Evolutionary conservation across 2,329 filamentous ascomycete genomes (phyloP), one percentile per base, ranked within the genome.

Genomic region (Chaetomium strumarium): DNA sequence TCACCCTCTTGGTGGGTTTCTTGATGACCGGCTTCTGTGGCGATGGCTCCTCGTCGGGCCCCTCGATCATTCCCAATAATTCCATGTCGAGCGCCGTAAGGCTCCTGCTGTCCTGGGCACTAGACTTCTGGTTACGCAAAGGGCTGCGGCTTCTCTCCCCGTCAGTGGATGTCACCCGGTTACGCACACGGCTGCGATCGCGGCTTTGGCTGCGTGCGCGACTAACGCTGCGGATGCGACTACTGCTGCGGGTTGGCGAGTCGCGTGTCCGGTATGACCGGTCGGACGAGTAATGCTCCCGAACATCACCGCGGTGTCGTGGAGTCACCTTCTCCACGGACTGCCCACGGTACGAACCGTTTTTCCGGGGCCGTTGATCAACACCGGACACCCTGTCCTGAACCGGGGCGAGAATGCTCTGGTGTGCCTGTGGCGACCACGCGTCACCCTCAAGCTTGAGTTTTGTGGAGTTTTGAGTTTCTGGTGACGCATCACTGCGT

Each of bases 321-420:
- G 40, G 11, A 2, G 39, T 37, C 11, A 12, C 14, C 51, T 46
- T 59, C 6, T 63, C 61, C 3, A 52, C 49, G 3, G 63, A 62
- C 16, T 63, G 57, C 16, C 60, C 61, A 31, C 64, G 64, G 8
- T 64, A 59, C 47, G 65, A 66, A 29, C 64, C 64, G 33, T 62
- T 65, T 34, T 66, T 63, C n/a, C n/a, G n/a, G 17, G 64, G 59
- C 3, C 59, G 60, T 39, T 50, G 46, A 31, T 60, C 58, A 1
- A 49, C 30, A 20, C 49, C 53, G 4, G 52, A 47, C 14, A 36
- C 49, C 13, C 59, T 51, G 14, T 59, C 58, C 2, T 61, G 58
- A n/a, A n/a, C 16, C 57, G 38, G 1, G 50, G 40, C 46, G 7
- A 24, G 13, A 24, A 24, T 52, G 34, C 24, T 58, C 38, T 63